Conservation (phyloP, 2,329 filamentous ascomycete genomes). For the Teratosphaeriaceae sp. region DNA sequence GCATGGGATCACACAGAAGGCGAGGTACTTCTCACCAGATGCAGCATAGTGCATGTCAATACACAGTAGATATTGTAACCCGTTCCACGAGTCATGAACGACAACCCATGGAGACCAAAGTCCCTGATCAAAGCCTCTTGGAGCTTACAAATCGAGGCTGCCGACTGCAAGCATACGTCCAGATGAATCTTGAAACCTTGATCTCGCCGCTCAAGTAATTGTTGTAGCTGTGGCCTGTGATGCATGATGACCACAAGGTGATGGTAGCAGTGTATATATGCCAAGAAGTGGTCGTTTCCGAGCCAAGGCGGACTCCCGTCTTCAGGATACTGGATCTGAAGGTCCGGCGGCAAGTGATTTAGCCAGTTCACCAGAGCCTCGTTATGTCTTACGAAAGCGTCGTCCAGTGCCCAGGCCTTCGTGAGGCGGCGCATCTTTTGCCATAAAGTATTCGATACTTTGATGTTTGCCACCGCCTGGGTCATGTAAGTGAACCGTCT, state of each 20-base stretch:
- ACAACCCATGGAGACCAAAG: conserved; percentile 71
- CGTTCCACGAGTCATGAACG: conserved; percentile 90
- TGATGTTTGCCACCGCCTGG: conserved; percentile 69
- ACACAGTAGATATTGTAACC: conserved; percentile 94
- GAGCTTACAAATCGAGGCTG: conserved; percentile 76
- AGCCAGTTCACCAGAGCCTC: conserved; percentile 71
- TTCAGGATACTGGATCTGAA: conserved; percentile 68
- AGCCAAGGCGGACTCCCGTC: conserved; percentile 80
- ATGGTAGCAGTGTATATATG: conserved; percentile 85
- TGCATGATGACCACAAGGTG: conserved; percentile 80
- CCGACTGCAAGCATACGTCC: conserved; percentile 75
- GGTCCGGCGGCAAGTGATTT: conserved; percentile 67
- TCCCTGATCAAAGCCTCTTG: conserved; percentile 75
- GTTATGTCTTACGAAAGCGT: conserved; percentile 73
- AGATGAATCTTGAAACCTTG: conserved; percentile 84
- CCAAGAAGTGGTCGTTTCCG: conserved; percentile 70
- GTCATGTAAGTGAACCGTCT: conserved; percentile 79
- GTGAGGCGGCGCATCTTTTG: conserved; percentile 65
- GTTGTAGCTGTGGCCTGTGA: conserved; percentile 72
- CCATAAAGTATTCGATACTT: conserved; percentile 69
- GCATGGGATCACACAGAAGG: not conserved
- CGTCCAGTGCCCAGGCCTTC: conserved; percentile 81
- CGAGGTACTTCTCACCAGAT: conserved; percentile 65
- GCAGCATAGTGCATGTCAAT: conserved; percentile 84
- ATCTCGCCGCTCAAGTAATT: conserved; percentile 69